Evolutionary conservation across 2,329 filamentous ascomycete species (phyloP), one percentile per base, ranked within the genome.

Genomic region (Stagonosporopsis vannaccii): DNA sequence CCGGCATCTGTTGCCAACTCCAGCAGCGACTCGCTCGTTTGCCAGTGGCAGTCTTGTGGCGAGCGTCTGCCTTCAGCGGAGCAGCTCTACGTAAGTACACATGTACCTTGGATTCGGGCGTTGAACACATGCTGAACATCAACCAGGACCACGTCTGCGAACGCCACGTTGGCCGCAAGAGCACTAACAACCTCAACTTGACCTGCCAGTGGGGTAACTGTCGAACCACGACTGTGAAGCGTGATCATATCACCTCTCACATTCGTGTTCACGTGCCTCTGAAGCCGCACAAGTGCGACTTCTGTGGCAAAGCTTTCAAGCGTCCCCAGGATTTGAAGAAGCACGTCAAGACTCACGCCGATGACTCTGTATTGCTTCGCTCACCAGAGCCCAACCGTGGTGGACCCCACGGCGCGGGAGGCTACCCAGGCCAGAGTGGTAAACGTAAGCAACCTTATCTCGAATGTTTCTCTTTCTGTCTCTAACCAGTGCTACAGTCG

Each of bases 261-360:
- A 97, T 99, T 70, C 91, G 95, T 63, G 95, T 98, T 50, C 95
- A 99, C 77, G 94, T 99, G n/a, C 95, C 95, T 1, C 83, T 99
- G 59, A 99, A 99, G 84, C 95, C 95, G 66, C 95, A 99, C 82
- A 98, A 97, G 80, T 99, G 95, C 78, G 93, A 97, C 75, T 96
- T 97, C 80, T 99, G 95, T 75, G 92, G 92, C 75, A 99, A 99
- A 83, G 93, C 93, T 1, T 99, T 99, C 85, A 99, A 99, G 86
- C 90, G 95, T 30, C 95, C 95, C 2, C 95, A 99, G 81, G 95
- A 99, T 81, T 78, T 99, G 70, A 98, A 99, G 87, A 99, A 99
- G 83, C 95, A 99, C 77, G 92, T 98, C 78, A 99, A 98, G 87
- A 98, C 94, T 4, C 94, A 98, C 75, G 94, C 94, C 68, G 94